Evolutionary conservation across 2,329 filamentous ascomycete species (phyloP).

Genomic region (Aspergillus oerlinghausenensis): DNA sequence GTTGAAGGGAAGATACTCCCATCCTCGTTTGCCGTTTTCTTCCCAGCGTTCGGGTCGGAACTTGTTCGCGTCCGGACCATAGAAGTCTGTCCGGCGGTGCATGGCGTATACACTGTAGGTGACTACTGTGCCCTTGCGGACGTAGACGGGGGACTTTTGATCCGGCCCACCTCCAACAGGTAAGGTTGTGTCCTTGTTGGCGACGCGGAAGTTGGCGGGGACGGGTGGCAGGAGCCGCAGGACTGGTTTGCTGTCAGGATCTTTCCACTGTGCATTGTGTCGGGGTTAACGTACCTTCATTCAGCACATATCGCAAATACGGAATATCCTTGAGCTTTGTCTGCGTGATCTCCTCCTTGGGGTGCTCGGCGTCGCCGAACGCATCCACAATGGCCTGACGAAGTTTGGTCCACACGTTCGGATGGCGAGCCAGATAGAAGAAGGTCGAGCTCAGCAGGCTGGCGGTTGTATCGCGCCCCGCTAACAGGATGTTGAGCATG

Average conservation of each 20-base stretch:
- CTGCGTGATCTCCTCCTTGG: slow-evolving; percentile 40
- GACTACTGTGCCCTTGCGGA: slow-evolving; percentile 62
- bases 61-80: slow-evolving; percentile 40
- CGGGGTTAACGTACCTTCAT: slow-evolving; percentile 25
- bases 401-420: slow-evolving; percentile 33
- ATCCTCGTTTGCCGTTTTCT: slow-evolving; percentile 28
- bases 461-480: slow-evolving; percentile 52
- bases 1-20: slow-evolving; percentile 38
- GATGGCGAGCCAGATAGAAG: slow-evolving; percentile 43
- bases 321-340: slow-evolving; percentile 38
- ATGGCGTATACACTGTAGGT: slow-evolving; percentile 66
- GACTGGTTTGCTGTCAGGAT: slow-evolving; percentile 12
- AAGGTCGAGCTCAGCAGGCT: slow-evolving; percentile 43
- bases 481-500: slow-evolving; percentile 49
- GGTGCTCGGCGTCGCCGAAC: slow-evolving; percentile 39
- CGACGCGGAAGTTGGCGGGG: slow-evolving; percentile 42
- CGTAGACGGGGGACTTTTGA: slow-evolving; percentile 54
- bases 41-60: slow-evolving; percentile 52
- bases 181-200: slow-evolving; percentile 39
- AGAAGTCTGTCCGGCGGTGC: slow-evolving; percentile 60
- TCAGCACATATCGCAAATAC: slow-evolving; percentile 38
- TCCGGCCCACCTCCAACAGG: slow-evolving; percentile 58
- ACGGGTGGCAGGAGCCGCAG: slow-evolving; percentile 44
- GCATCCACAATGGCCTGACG: slow-evolving; percentile 31
- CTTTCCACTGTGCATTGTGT: neutral